Evolutionary conservation across 192 early-diverging fungal species (phyloP).

Genomic region (Backusella tuberculispora): DNA sequence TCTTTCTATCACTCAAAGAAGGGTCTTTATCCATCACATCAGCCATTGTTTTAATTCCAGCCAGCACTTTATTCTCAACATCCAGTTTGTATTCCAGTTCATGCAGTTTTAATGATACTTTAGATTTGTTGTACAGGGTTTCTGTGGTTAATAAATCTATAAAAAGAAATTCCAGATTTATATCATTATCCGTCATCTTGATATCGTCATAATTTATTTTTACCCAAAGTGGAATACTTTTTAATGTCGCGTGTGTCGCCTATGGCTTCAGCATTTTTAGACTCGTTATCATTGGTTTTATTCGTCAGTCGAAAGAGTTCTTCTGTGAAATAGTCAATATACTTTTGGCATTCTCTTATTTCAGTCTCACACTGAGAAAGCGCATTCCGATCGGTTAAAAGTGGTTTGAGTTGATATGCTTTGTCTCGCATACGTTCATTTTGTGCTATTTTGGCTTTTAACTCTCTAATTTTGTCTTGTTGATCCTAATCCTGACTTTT

Average conservation of each 20-base stretch:
- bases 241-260: conserved; percentile 26
- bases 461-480: conserved; percentile 40
- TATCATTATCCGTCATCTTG: conserved; percentile 22
- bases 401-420: conserved; percentile 56
- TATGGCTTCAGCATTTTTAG: not conserved
- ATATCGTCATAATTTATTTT: not conserved
- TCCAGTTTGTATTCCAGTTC: conserved; percentile 91
- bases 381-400: conserved; percentile 64
- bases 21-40: conserved; percentile 56
- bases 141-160: conserved; percentile 69
- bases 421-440: conserved; percentile 45
- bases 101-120: conserved; percentile 80
- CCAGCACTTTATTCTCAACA: conserved; percentile 92
- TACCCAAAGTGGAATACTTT: conserved; percentile 30
- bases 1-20: conserved; percentile 54
- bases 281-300: not conserved
- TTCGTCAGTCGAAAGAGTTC: conserved; percentile 60
- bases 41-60: conserved; percentile 75
- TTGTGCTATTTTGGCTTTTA: conserved; percentile 46
- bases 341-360: conserved; percentile 65
- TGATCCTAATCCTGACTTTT: no score
- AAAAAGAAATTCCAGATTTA: conserved; percentile 34
- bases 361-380: conserved; percentile 78
- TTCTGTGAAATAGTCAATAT: conserved; percentile 70
- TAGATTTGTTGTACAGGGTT: conserved; percentile 68